Base-by-base conservation (phyloP, 192 early-diverging fungal species). In the Linnemannia zychae region DNA sequence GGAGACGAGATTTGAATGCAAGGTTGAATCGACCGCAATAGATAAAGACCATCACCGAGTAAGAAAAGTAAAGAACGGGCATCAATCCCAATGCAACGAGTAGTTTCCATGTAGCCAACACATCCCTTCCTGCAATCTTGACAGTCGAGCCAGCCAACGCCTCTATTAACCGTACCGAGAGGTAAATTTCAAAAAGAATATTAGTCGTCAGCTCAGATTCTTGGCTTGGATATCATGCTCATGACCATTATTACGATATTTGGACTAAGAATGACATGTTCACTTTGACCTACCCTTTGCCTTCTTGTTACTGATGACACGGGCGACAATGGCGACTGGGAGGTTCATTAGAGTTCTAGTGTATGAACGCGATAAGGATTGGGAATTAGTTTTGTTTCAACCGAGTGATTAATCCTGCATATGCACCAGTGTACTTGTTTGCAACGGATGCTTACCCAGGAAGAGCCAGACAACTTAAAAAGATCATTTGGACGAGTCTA, bases 71-170 rank as follows among this genome's bases (percentile, higher is more conserved):
- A 28, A 95, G 88, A 15, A 90, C 77, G 7, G 96, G 96, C 38
- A 94, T 90, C 22, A 97, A 90, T 0, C 91, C 95, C 20, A 94
- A 81, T 36, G 90, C 92, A 40, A 96, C 92, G 22, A 97, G 84
- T 13, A 96, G 87, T 86, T 98, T 98, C 98, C 97, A 98, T 16
- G 98, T 98, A 4, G 95, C 96, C 34, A 99, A 90, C 17, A 99
- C 98, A 82, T 99, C 98, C 40, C 94, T 92, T n/a, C 96, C 98
- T 67, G 93, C 93, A 76, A 99, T 93, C 81, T 99, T 99, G 49
- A 99, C 97, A 24, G 92, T 95, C 11, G 97, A 98, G 9, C 91
- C 94, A 6, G 92, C 93, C 70, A 96, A 90, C 0, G 97, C 97
- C 70, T 94, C 94, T 79, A 81, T 73, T 75, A 65, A 65, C 67